These are phyloP conservation scores for Aspergillus latus DNA, from an alignment of 2,329 filamentous ascomycete species.

Conservation along the genomic window DNA sequence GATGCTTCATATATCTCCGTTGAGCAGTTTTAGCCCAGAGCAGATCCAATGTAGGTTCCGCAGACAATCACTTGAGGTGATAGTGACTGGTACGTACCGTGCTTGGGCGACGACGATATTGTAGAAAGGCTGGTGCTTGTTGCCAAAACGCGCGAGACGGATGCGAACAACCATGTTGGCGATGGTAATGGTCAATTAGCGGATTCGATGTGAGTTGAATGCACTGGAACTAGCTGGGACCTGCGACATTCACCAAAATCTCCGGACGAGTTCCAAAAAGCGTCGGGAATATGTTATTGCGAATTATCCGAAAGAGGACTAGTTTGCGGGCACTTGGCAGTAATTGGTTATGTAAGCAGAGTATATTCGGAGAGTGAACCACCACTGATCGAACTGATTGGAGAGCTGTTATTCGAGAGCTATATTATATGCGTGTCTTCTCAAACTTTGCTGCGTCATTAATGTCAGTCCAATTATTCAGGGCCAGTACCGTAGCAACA, in stretches of 20 bases:
- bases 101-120: conserved; percentile 96
- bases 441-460: too few species aligned
- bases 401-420: too few species aligned
- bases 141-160: conserved; percentile 89
- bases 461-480: too few species aligned
- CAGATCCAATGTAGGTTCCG: background rate
- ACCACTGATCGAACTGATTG: too few species aligned
- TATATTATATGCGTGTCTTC: too few species aligned
- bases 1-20: background rate
- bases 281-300: conserved; percentile 32
- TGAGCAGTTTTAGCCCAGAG: background rate
- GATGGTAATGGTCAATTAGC: conserved; percentile 1
- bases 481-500: too few species aligned
- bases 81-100: conserved; percentile 57
- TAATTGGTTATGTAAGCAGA: background rate
- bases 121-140: conserved; percentile 85
- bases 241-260: conserved; percentile 13
- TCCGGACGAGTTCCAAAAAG: conserved; percentile 20
- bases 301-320: conserved; percentile 18
- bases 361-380: background rate
- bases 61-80: too few species aligned
- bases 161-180: conserved; percentile 85
- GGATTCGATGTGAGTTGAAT: background rate
- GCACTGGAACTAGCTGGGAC: conserved; percentile 12
- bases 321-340: conserved; percentile 12